Conservation (phyloP, 2,329 filamentous ascomycete species). For the Pseudocercospora eumusae region DNA sequence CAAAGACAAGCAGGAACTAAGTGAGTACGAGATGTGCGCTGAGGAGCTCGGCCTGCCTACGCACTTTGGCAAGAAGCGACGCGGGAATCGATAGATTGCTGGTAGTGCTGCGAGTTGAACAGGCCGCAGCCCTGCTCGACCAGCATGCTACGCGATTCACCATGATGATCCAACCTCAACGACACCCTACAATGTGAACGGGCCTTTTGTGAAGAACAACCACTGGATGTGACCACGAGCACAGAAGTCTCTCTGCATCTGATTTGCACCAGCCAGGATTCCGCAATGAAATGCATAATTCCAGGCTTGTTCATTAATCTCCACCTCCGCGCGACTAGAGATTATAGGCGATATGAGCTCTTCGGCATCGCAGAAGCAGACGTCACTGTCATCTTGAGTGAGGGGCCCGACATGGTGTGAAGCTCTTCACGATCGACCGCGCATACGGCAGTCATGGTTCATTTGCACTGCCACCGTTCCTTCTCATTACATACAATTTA, state of each 20-base stretch:
- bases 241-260: background rate
- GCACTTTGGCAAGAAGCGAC: constrained; percentile 32
- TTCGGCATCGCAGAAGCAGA: constrained; percentile 5
- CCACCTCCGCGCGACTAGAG: background rate
- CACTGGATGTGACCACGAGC: background rate
- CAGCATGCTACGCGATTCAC: constrained; percentile 1
- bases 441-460: constrained; percentile 20
- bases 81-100: constrained; percentile 24
- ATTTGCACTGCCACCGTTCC: constrained; percentile 12
- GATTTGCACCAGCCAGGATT: background rate
- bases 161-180: background rate
- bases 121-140: background rate
- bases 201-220: constrained; percentile 8
- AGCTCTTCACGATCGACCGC: constrained; percentile 18
- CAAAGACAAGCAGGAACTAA: constrained; percentile 25
- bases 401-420: constrained; percentile 9
- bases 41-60: constrained; percentile 30
- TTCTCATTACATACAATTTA: constrained; percentile 10
- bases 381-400: constrained; percentile 22
- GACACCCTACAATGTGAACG: background rate
- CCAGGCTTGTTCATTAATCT: background rate
- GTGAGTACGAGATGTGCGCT: constrained; percentile 31
- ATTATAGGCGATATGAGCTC: background rate
- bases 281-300: background rate
- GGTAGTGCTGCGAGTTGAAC: constrained; percentile 17